Conservation (phyloP, 2,329 filamentous ascomycete genomes). For the Paraconiothyrium brasiliense region DNA sequence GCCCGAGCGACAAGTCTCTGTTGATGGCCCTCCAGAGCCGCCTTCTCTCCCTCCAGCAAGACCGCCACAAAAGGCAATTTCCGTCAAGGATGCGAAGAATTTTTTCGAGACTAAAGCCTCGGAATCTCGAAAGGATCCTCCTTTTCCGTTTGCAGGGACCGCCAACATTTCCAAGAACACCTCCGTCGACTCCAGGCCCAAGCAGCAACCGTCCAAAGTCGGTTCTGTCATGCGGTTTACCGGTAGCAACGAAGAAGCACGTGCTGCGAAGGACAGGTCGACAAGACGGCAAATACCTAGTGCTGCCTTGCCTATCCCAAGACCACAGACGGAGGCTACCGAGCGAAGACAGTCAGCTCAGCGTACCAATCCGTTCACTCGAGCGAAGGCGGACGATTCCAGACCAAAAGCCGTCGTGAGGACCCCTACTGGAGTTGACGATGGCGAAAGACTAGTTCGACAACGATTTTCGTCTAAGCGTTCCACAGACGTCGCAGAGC, state of each 20-base stretch:
- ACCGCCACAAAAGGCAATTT: constrained; percentile 24
- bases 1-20: constrained; percentile 19
- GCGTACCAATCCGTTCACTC: constrained; percentile 22
- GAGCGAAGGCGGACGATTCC: constrained; percentile 15
- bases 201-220: constrained; percentile 1
- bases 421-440: constrained; percentile 13
- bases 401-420: constrained; percentile 21
- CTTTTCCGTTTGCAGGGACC: constrained; percentile 23
- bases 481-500: constrained; percentile 12
- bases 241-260: constrained; percentile 11
- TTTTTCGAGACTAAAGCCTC: constrained; percentile 43
- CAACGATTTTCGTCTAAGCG: constrained; percentile 6
- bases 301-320: constrained; percentile 18
- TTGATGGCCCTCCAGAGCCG: constrained; percentile 18
- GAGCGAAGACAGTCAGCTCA: constrained; percentile 20
- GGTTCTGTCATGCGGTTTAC: constrained; percentile 3
- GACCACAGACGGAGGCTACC: constrained; percentile 17
- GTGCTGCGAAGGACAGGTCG: constrained; percentile 1
- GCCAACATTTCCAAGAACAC: constrained; percentile 17
- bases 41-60: constrained; percentile 17
- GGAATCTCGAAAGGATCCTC: constrained; percentile 22
- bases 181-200: constrained; percentile 9
- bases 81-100: constrained; percentile 38
- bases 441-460: not conserved
- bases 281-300: constrained; percentile 13